Evolutionary conservation across 805 yeast species (phyloP), one percentile per base, ranked within the genome.

Genomic region (Metschnikowia koreensis): DNA sequence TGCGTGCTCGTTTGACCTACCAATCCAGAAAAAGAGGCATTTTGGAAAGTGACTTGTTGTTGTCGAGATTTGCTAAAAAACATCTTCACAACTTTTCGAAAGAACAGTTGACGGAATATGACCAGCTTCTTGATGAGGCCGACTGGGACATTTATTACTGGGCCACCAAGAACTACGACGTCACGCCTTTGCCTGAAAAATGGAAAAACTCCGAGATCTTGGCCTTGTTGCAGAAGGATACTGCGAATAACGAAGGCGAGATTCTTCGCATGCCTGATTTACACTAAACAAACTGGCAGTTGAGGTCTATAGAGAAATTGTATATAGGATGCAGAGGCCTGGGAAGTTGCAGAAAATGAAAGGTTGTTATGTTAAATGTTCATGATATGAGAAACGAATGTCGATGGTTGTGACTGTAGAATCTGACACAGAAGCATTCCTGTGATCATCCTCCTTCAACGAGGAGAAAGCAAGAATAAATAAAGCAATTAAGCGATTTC

Each of bases 91-190:
- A 65, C 0, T 79, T 94, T 75, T 74, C 79, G 11, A 68, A 73
- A 54, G 85, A 77, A 49, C 87, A 90, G 69, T 74, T 94, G 48
- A 86, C 83, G 44, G 98, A 94, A 68, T 94, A 89, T 68, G 97
- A 93, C 64, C 66, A 77, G 51, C 70, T 94, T 52, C 77, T 94
- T 65, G 96, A 94, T 68, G 96, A 93, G 69, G 82, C 93, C n/a
- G 99, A 94, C 69, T 94, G 99, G 99, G 99, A 94, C 69, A 92
- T 94, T 54, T 94, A 89, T 69, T 94, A 94, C 73, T 93, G 99
- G 99, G 96, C 96, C 27, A 90, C 97, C 2, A 82, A 81, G 58
- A 89, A 92, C 67, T 88, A 73, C 62, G 83, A 81, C 36, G 83
- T 88, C 16, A 88, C 92, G 44, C 96, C 96, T 12, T 76, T 93